Evolutionary conservation across 129 eudicot genomes (phyloP), one percentile per base, ranked within the genome.

Genomic region (Chrysanthemum lavandulifolium): DNA sequence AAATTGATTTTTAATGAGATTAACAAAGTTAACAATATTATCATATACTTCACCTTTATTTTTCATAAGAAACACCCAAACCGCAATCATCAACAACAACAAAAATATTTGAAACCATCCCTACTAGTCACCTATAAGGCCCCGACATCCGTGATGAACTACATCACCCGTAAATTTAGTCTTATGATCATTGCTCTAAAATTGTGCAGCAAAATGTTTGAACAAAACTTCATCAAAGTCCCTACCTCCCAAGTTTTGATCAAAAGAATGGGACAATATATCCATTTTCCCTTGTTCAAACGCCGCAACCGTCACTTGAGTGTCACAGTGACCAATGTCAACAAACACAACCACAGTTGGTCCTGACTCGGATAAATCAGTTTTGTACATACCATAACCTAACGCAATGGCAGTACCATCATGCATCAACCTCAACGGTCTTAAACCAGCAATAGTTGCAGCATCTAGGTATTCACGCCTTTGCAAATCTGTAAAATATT

Each of bases 371-470:
- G 85, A 59, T 31, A 83, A 78, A 27, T 92, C 98, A 18, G 89
- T 83, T 80, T 82, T 92, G 74, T 89, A 85, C 61, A 89, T 83
- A 49, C 98, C 98, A 72, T 92, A 92, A 56, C 91, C 96, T 49
- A 92, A 82, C 11, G 94, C 98, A 70, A 78, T 83, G 68, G 98
- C 98, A 33, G 96, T 87, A 61, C 95, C 78, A 16, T 89, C 98
- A 53, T 87, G 98, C 87, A 92, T 81, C 88, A 92, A 76, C 73
- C 77, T 77, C 69, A 85, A 73, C 3, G 96, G 86, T 68, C 51
- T 85, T 71, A 89, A 76, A 16, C 89, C 91, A 6, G 89, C 96
- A 63, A 87, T 82, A 68, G 48, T 69, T 7, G 97, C 96, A 16
- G 97, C 97, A 63, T 86, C 59, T 78, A 92, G 78, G 76, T 88